These are phyloP conservation scores for Paulownia fortunei DNA, from an alignment of 257 asterid genomes.

Conservation along the genomic window DNA sequence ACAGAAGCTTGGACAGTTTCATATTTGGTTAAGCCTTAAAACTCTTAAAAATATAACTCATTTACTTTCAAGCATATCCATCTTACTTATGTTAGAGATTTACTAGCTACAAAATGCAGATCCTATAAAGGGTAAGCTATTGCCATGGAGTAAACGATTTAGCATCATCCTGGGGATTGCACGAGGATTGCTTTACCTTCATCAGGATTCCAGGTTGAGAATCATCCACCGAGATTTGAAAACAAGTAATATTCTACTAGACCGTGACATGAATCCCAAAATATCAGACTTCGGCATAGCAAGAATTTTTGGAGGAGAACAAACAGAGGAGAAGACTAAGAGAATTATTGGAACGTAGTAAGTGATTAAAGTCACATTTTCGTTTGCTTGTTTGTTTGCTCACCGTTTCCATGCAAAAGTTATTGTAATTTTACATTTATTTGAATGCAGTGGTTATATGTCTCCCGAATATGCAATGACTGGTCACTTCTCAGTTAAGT, in stretches of 20 bases:
- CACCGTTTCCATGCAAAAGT: too few relatives aligned
- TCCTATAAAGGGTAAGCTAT: constrained; percentile 33
- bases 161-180: constrained; percentile 55
- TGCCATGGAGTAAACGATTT: constrained; percentile 47
- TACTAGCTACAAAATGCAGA: too few relatives aligned
- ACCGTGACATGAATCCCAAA: constrained; percentile 56
- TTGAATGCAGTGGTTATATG: too few relatives aligned
- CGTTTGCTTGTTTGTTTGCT: too few relatives aligned
- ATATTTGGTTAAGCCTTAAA: constrained; percentile 42
- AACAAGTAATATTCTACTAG: constrained; percentile 59
- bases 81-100: too few relatives aligned
- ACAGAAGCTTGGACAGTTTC: too few relatives aligned
- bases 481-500: constrained; percentile 54
- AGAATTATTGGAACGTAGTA: constrained; percentile 59
- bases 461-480: too few relatives aligned
- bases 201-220: too few relatives aligned
- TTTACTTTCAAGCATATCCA: neutral
- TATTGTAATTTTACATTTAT: neutral
- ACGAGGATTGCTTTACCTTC: constrained; percentile 57
- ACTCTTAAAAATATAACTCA: neutral
- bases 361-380: neutral
- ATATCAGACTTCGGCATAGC: constrained; percentile 64
- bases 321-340: constrained; percentile 49
- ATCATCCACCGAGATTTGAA: constrained; percentile 62
- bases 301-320: constrained; percentile 53